Evolutionary conservation across 495 filamentous ascomycete species (phyloP).

Genomic region (Daldinia grandis): DNA sequence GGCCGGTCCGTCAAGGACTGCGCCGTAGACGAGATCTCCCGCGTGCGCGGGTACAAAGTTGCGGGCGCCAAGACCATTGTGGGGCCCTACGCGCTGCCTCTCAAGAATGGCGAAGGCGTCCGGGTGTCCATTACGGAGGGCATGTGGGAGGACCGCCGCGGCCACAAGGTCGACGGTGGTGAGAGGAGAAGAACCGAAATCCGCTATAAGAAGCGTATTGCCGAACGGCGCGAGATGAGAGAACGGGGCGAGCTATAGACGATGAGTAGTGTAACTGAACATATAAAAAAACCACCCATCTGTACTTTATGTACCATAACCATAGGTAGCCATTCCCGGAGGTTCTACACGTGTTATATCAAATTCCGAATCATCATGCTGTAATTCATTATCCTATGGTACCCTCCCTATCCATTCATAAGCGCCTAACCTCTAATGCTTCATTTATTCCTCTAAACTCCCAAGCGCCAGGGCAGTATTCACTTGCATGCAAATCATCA

Average conservation of each 20-base stretch:
- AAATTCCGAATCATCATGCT: conserved; percentile 9
- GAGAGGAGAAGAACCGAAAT: conserved; percentile 89
- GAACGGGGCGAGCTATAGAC: conserved; percentile 44
- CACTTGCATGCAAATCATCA: background rate
- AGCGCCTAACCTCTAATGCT: background rate
- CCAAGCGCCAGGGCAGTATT: conserved; percentile 25
- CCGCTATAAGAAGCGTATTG: conserved; percentile 63
- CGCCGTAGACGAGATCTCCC: conserved; percentile 53
- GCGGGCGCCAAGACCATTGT: conserved; percentile 68
- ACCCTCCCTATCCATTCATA: conserved; percentile 5
- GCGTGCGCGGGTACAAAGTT: conserved; percentile 71
- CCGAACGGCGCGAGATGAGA: conserved; percentile 56
- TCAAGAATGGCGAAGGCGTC: conserved; percentile 72
- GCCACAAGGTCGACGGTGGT: conserved; percentile 94
- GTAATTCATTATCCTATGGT: background rate
- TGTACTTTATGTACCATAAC: conserved; percentile 44
- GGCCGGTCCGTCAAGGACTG: conserved; percentile 58
- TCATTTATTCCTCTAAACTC: conserved; percentile 3
- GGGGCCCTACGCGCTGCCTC: conserved; percentile 71
- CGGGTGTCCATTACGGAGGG: conserved; percentile 77
- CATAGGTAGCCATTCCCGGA: background rate
- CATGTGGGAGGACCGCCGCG: conserved; percentile 85
- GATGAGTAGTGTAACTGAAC: background rate
- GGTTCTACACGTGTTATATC: conserved; percentile 10
- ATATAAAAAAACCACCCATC: background rate